A percentile compares a stretch with the other conserved stretches of the same genome.
Conservation (phyloP, 805 yeast species). For the Ogataea thermomethanolica region DNA sequence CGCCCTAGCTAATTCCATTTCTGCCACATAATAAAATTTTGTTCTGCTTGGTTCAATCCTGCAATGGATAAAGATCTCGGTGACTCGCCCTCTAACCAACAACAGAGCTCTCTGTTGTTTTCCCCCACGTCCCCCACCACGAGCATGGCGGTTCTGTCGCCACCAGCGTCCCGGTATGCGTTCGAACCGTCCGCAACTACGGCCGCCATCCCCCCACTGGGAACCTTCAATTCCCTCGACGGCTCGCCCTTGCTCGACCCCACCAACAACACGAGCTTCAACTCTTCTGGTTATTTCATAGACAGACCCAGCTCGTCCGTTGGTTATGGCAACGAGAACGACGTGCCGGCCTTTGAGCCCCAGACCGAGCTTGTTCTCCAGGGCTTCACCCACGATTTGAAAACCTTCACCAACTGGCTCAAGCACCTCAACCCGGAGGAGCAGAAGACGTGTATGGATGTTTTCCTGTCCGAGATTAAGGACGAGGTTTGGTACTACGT, state of each 20-base stretch:
- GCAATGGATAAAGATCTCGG: conserved; percentile 17
- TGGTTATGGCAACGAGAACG: conserved; percentile 22
- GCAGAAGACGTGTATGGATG: conserved; percentile 44
- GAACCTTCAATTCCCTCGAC: conserved; percentile 12
- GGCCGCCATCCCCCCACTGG: conserved; percentile 26
- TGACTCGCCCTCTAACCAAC: conserved; percentile 17
- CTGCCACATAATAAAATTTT: conserved; percentile 12
- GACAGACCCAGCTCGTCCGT: conserved; percentile 17
- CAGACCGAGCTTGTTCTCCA: conserved; percentile 27
- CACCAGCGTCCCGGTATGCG: conserved; percentile 38
- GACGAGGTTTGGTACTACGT: conserved; percentile 44
- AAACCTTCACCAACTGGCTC: conserved; percentile 45
- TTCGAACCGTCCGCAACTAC: conserved; percentile 27
- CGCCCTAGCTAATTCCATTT: conserved; percentile 2
- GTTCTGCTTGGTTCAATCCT: conserved; percentile 5
- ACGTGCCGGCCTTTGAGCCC: conserved; percentile 34
- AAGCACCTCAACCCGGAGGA: conserved; percentile 45
- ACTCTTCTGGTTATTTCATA: conserved; percentile 12
- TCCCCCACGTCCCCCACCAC: conserved; percentile 26
- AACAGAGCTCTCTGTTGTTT: conserved; percentile 16
- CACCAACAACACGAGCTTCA: conserved; percentile 7
- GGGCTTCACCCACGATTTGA: conserved; percentile 42
- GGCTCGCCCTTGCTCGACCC: conserved; percentile 21
- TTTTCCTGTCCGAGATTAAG: conserved; percentile 43
- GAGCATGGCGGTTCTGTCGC: conserved; percentile 39